phyloP scores from a whole-genome alignment of 2,329 filamentous ascomycete species.

The Nemania diffusa region DNA sequence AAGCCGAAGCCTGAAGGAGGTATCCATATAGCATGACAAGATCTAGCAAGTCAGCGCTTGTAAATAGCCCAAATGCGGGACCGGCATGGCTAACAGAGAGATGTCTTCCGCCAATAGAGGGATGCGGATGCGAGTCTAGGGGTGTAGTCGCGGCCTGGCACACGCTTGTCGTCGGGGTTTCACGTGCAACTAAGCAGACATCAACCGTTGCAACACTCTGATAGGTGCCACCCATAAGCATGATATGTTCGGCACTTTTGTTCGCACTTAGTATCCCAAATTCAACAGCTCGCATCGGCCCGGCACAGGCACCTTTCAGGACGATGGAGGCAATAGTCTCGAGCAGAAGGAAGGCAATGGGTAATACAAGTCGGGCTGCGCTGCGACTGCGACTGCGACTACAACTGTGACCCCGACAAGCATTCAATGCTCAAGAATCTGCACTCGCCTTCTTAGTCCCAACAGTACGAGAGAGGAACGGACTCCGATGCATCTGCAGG shows the following conservation, averaged over 20 bases:
- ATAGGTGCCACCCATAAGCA: constrained; percentile 6
- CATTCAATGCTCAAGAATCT: too few relatives aligned
- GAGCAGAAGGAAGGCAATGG: not conserved
- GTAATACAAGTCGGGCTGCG: constrained; percentile 14
- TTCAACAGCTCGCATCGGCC: not conserved
- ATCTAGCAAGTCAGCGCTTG: not conserved
- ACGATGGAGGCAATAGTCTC: not conserved
- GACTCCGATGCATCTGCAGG: constrained; percentile 7
- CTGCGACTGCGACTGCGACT: not conserved
- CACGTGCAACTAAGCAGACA: not conserved
- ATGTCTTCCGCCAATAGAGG: constrained; percentile 13
- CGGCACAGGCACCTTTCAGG: not conserved
- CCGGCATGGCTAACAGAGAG: not conserved
- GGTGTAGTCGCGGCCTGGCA: not conserved
- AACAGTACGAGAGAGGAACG: not conserved
- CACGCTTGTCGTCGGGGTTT: constrained; percentile 9
- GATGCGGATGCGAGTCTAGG: not conserved
- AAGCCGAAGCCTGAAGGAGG: not conserved
- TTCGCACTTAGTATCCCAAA: not conserved
- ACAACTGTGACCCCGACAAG: too few relatives aligned
- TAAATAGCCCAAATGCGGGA: constrained; percentile 5
- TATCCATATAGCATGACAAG: not conserved
- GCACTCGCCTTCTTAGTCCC: not conserved
- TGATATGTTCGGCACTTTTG: not conserved
- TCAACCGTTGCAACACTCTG: not conserved